Conservation (phyloP, 192 early-diverging fungal species). For the Podila minutissima region DNA sequence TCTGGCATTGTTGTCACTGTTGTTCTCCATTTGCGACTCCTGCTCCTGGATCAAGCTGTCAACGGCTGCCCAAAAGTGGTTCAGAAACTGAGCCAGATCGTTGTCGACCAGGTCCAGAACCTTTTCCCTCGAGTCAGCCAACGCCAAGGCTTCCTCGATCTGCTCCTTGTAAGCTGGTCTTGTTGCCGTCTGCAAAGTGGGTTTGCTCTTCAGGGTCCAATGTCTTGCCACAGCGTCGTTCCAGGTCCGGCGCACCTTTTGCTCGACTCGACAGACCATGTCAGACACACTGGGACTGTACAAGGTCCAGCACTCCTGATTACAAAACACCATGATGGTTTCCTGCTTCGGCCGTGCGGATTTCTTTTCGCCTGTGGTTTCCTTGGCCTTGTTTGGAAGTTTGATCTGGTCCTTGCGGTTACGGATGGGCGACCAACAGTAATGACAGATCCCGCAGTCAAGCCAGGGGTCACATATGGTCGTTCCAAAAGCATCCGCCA, state of each 20-base stretch:
- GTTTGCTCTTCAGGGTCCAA: slow-evolving; percentile 4
- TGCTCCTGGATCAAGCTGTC: slow-evolving; percentile 27
- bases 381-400: not conserved
- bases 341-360: slow-evolving; percentile 1
- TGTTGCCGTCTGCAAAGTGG: too few relatives aligned
- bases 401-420: slow-evolving; percentile 23
- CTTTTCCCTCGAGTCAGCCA: slow-evolving; percentile 1
- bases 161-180: not conserved
- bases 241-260: slow-evolving; percentile 38
- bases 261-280: slow-evolving; percentile 29
- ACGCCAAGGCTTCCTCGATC: slow-evolving; percentile 14
- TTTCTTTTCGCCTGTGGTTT: not conserved
- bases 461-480: slow-evolving; percentile 49
- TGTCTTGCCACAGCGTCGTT: not conserved
- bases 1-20: not conserved
- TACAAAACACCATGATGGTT: slow-evolving; percentile 45
- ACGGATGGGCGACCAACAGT: slow-evolving; percentile 29
- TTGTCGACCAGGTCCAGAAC: slow-evolving; percentile 18
- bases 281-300: slow-evolving; percentile 14
- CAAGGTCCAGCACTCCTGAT: slow-evolving; percentile 9
- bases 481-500: slow-evolving; percentile 37
- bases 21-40: slow-evolving; percentile 5
- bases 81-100: slow-evolving; percentile 11
- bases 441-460: slow-evolving; percentile 43
- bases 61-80: slow-evolving; percentile 23